A percentile compares a stretch with the other conserved stretches of the same genome.
phyloP scores from a whole-genome alignment of 192 early-diverging fungal species.

The Coemansia sp. region DNA sequence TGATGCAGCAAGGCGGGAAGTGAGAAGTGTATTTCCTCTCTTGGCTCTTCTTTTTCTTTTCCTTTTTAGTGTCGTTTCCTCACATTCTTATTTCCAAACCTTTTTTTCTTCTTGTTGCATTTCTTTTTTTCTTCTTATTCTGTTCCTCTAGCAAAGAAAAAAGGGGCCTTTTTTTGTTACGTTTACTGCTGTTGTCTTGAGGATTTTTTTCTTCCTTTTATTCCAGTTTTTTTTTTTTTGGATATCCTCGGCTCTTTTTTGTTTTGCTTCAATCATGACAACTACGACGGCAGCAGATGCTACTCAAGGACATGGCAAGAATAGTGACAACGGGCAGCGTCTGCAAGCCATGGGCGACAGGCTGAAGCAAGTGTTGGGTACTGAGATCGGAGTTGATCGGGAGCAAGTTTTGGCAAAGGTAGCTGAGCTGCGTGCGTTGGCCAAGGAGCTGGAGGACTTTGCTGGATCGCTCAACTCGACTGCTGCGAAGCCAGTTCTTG shows the following conservation, averaged over 20 bases:
- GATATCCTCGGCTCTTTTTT: neutral
- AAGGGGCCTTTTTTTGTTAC: neutral
- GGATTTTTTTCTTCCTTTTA: constrained; percentile 11
- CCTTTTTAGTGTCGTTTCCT: neutral
- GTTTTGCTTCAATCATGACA: constrained; percentile 2
- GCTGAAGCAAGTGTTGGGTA: neutral
- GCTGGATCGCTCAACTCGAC: neutral
- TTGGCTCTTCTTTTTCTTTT: neutral
- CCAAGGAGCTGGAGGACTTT: constrained; percentile 34
- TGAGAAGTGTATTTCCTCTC: neutral
- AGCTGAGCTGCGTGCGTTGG: constrained; percentile 21
- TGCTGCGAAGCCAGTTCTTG: neutral
- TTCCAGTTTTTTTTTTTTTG: neutral
- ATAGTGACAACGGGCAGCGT: neutral
- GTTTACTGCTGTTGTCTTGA: constrained; percentile 11
- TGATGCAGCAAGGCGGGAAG: neutral
- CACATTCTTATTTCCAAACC: neutral
- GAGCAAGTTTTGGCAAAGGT: constrained; percentile 12
- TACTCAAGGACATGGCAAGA: neutral
- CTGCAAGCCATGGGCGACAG: neutral
- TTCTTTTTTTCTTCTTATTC: constrained; percentile 6
- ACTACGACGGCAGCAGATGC: neutral
- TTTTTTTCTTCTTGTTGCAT: constrained; percentile 8
- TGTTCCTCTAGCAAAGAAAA: constrained; percentile 1
- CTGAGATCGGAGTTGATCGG: constrained; percentile 5